These are phyloP conservation scores for Wickerhamomyces pijperi DNA, from an alignment of 805 yeast genomes.

Conservation along the genomic window DNA sequence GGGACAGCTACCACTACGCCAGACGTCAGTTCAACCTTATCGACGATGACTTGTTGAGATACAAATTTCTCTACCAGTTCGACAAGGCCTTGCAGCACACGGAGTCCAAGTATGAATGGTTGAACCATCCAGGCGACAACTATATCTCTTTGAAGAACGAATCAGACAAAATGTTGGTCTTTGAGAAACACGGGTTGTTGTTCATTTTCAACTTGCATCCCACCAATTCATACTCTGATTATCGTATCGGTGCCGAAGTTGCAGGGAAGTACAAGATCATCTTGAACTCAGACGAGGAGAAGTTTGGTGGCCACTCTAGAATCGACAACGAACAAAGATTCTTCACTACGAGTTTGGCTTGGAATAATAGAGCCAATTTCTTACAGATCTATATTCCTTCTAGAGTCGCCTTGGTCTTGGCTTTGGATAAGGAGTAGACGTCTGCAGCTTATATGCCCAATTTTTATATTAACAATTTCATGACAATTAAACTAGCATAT, in stretches of 20 bases:
- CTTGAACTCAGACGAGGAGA: constrained; percentile 58
- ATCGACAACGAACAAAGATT: constrained; percentile 46
- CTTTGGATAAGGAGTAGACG: constrained; percentile 15
- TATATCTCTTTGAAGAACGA: constrained; percentile 85
- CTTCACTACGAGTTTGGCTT: constrained; percentile 60
- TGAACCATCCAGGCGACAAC: constrained; percentile 58
- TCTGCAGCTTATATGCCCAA: not conserved
- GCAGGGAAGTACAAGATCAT: constrained; percentile 71
- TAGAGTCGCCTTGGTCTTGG: constrained; percentile 57
- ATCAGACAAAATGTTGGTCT: constrained; percentile 77
- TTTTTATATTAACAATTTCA: too few species aligned
- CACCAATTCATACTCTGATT: constrained; percentile 69
- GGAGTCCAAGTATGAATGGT: constrained; percentile 64
- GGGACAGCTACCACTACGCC: constrained; percentile 84
- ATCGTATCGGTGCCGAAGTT: constrained; percentile 78
- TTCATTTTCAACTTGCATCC: constrained; percentile 91
- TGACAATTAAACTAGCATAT: not conserved
- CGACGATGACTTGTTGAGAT: constrained; percentile 70
- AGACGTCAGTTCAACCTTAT: constrained; percentile 87
- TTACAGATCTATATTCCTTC: constrained; percentile 75
- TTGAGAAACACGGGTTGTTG: constrained; percentile 76
- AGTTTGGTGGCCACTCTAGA: constrained; percentile 77
- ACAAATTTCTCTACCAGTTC: constrained; percentile 68
- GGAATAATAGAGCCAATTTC: constrained; percentile 75
- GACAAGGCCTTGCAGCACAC: constrained; percentile 76